Percentiles rank a stretch among this genome's conserved stretches.
phyloP scores from a whole-genome alignment of 106 monocot genomes.

The Acorus calamus region DNA sequence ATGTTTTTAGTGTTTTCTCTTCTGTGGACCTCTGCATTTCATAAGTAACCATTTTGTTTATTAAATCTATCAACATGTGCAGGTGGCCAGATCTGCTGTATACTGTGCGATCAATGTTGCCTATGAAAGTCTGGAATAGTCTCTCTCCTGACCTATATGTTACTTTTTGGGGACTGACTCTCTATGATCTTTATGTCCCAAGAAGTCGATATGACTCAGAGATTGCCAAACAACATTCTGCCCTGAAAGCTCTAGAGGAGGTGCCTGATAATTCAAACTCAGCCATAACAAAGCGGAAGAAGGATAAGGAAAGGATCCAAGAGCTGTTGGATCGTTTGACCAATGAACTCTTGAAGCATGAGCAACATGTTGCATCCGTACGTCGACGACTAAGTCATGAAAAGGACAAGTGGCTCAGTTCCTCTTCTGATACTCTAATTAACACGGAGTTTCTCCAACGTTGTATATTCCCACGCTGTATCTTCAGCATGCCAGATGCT shows the following conservation, averaged over 20 bases:
- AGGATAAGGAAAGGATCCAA: slow-evolving; percentile 94
- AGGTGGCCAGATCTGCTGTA: slow-evolving; percentile 86
- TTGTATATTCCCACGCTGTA: slow-evolving; percentile 86
- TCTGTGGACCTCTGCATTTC: too few relatives aligned
- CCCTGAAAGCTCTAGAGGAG: slow-evolving; percentile 87
- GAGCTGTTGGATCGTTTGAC: slow-evolving; percentile 74
- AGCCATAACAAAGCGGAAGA: slow-evolving; percentile 90
- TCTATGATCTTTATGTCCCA: slow-evolving; percentile 92
- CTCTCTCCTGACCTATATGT: slow-evolving; percentile 92
- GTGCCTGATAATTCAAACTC: slow-evolving; percentile 82
- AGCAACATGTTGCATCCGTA: slow-evolving; percentile 87
- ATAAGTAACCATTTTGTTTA: background rate
- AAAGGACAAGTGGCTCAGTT: slow-evolving; percentile 89
- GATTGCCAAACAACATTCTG: slow-evolving; percentile 77
- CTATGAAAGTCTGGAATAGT: slow-evolving; percentile 81
- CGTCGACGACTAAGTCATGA: slow-evolving; percentile 51
- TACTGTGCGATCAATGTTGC: slow-evolving; percentile 51
- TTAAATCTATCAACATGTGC: background rate
- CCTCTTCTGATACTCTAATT: slow-evolving; percentile 66
- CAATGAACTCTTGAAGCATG: slow-evolving; percentile 73
- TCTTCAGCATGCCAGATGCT: slow-evolving; percentile 92
- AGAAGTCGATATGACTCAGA: slow-evolving; percentile 80
- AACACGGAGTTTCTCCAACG: slow-evolving; percentile 98
- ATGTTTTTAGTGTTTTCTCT: too few relatives aligned
- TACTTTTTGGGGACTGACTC: slow-evolving; percentile 96